These are phyloP conservation scores for Prinsepia uniflora DNA, from an alignment of 306 rosid species.

Conservation along the genomic window DNA sequence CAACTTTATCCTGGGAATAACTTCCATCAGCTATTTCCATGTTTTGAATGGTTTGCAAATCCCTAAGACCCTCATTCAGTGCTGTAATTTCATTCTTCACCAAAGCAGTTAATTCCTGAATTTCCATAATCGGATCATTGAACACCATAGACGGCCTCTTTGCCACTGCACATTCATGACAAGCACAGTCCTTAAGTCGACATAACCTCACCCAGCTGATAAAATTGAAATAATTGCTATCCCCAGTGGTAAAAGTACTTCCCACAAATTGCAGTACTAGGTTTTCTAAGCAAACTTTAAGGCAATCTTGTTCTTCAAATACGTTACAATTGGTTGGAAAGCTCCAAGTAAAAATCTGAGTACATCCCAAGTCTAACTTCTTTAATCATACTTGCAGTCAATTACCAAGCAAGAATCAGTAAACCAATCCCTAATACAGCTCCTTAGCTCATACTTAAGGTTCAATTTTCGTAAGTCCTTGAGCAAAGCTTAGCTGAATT, in stretches of 20 bases:
- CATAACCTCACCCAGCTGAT: not conserved
- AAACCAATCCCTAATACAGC: not conserved
- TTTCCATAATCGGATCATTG: constrained; percentile 72
- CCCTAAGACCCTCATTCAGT: constrained; percentile 67
- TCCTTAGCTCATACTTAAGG: not conserved
- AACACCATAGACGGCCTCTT: constrained; percentile 78
- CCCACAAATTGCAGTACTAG: not conserved
- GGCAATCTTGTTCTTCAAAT: not conserved
- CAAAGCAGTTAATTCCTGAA: constrained; percentile 70
- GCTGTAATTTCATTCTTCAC: constrained; percentile 86
- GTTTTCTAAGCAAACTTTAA: not conserved
- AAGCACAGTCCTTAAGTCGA: constrained; percentile 6
- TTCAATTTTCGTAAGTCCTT: not conserved
- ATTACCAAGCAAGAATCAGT: not conserved
- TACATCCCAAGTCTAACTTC: not conserved
- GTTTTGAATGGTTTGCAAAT: constrained; percentile 75
- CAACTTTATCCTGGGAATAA: constrained; percentile 72
- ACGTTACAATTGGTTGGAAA: not conserved
- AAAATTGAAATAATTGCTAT: not conserved
- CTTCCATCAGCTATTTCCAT: constrained; percentile 67
- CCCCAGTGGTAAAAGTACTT: not conserved
- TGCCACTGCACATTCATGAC: constrained; percentile 53
- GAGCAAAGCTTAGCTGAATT: not conserved
- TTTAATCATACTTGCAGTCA: not conserved
- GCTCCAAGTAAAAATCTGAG: not conserved